Conservation (phyloP, 495 filamentous ascomycete species). For the Saxispiralis lemnorum region DNA sequence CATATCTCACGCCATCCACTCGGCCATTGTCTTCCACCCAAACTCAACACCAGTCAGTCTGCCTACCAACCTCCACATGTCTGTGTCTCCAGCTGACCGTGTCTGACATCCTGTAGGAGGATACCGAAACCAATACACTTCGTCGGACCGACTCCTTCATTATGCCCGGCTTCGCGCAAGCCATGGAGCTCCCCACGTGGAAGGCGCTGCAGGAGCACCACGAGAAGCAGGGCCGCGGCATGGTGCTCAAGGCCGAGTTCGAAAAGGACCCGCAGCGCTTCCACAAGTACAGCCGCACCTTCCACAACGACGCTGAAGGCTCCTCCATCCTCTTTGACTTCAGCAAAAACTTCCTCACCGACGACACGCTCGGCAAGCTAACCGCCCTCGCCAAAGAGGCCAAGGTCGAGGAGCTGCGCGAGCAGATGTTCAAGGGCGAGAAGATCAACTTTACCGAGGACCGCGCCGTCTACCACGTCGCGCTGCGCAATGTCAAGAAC, state of each 20-base stretch:
- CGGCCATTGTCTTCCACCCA: background rate
- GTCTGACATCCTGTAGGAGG: background rate
- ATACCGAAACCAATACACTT: background rate
- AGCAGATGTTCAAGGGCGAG: slow-evolving; percentile 91
- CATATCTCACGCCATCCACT: background rate
- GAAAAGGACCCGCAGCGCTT: slow-evolving; percentile 76
- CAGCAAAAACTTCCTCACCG: slow-evolving; percentile 94
- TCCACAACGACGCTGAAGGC: slow-evolving; percentile 60
- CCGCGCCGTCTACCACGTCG: slow-evolving; percentile 87
- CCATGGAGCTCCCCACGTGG: slow-evolving; percentile 70
- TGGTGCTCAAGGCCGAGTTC: slow-evolving; percentile 87
- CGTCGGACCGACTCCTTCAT: slow-evolving; percentile 6
- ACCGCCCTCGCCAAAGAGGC: slow-evolving; percentile 83
- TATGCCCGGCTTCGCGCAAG: slow-evolving; percentile 46
- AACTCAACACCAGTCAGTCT: background rate
- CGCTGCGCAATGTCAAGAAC: slow-evolving; percentile 72
- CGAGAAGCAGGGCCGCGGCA: slow-evolving; percentile 60
- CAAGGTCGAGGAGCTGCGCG: slow-evolving; percentile 74
- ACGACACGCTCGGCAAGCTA: slow-evolving; percentile 73
- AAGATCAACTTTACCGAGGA: slow-evolving; percentile 99
- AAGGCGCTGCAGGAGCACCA: slow-evolving; percentile 76
- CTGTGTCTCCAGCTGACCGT: no score
- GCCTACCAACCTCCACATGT: background rate
- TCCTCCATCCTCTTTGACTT: slow-evolving; percentile 90
- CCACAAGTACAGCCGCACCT: slow-evolving; percentile 70